Percentiles rank a stretch among this genome's conserved stretches.
Evolutionary conservation across 1,139 yeast species (phyloP).

Genomic region (Pichia sp.): DNA sequence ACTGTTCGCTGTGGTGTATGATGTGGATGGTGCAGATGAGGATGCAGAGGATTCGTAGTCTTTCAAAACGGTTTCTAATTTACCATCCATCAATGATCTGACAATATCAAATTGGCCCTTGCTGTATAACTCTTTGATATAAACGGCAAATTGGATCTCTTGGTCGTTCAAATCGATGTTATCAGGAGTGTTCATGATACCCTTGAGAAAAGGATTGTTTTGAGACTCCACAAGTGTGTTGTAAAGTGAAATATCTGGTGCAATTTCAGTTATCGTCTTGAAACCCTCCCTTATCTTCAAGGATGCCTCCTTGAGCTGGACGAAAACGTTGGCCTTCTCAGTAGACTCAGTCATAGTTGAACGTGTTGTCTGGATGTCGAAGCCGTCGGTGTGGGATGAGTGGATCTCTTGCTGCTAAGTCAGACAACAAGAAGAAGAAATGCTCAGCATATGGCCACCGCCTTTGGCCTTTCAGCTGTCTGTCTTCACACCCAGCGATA

Average conservation of each 20-base stretch:
- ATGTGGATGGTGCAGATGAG: no score
- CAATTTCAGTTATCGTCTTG: constrained; percentile 47
- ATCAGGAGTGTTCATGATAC: constrained; percentile 5
- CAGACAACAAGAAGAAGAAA: no score
- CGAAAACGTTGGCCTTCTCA: constrained; percentile 3
- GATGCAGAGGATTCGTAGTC: neutral
- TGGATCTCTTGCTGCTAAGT: no score
- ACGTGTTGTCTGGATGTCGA: no score
- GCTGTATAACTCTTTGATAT: constrained; percentile 50
- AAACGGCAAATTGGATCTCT: constrained; percentile 50
- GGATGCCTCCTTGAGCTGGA: constrained; percentile 11
- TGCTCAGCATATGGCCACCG: no score
- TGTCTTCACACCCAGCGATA: no score
- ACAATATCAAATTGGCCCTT: constrained; percentile 40
- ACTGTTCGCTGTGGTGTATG: no score
- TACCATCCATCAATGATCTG: constrained; percentile 23
- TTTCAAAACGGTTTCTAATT: constrained; percentile 11
- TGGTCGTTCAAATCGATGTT: constrained; percentile 31
- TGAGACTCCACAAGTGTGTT: constrained; percentile 31
- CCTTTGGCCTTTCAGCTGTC: no score
- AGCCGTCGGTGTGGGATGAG: no score
- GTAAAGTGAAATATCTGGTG: constrained; percentile 50
- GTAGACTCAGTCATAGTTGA: neutral
- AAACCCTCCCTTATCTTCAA: constrained; percentile 47
- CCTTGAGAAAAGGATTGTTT: constrained; percentile 19